Evolutionary conservation across 2,329 filamentous ascomycete species (phyloP).

Genomic region (Waltergamsia citrina): DNA sequence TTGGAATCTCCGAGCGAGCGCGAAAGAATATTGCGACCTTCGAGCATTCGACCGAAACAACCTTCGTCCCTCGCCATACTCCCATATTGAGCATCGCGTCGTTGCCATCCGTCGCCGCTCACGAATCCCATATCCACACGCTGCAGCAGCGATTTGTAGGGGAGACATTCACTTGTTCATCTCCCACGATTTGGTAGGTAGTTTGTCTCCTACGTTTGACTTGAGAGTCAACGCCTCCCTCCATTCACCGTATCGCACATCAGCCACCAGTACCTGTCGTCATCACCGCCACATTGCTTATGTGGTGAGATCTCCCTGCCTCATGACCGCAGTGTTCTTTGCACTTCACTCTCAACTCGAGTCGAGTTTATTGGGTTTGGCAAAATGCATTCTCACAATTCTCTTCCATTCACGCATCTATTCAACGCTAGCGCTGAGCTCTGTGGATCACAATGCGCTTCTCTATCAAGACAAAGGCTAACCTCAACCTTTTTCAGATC

Average conservation of each 20-base stretch:
- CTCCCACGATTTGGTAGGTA: constrained; percentile 65
- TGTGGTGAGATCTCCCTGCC: too few species aligned
- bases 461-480: too few species aligned
- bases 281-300: background rate
- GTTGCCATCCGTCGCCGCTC: background rate
- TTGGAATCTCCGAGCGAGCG: constrained; percentile 8
- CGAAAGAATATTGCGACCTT: constrained; percentile 5
- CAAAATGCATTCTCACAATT: background rate
- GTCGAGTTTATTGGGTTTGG: too few species aligned
- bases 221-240: constrained; percentile 25
- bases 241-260: background rate
- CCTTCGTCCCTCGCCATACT: constrained; percentile 1
- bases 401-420: constrained; percentile 13
- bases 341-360: background rate
- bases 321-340: too few species aligned
- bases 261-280: background rate
- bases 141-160: constrained; percentile 42
- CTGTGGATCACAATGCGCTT: too few species aligned
- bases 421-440: background rate
- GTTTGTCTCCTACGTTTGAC: constrained; percentile 5
- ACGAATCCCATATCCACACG: background rate
- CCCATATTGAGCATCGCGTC: background rate
- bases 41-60: constrained; percentile 5
- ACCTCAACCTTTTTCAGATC: constrained; percentile 19
- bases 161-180: constrained; percentile 99